phyloP scores from a whole-genome alignment of 2,329 filamentous ascomycete genomes.

The Emydomyces testavorans region DNA sequence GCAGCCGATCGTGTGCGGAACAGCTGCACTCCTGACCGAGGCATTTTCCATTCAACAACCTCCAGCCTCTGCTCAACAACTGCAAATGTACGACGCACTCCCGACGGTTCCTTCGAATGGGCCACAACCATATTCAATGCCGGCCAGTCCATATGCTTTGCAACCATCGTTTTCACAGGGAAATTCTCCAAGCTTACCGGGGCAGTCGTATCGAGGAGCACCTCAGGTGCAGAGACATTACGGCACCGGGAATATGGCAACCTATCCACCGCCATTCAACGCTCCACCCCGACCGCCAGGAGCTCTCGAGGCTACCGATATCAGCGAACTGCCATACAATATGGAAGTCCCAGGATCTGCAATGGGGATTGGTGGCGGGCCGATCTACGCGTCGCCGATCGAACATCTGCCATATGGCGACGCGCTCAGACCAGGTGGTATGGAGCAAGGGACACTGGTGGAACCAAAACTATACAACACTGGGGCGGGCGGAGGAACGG shows the following conservation, averaged over 20 bases:
- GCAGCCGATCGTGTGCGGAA: slow-evolving; percentile 1
- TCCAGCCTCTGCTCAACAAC: neutral
- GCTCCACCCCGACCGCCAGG: slow-evolving; percentile 1
- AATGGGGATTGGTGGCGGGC: neutral
- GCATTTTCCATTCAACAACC: slow-evolving; percentile 6
- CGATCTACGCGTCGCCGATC: slow-evolving; percentile 21
- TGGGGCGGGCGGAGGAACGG: neutral
- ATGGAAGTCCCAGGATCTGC: neutral
- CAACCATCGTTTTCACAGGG: slow-evolving; percentile 9
- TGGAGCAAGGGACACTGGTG: neutral
- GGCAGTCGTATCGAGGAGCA: too few species aligned
- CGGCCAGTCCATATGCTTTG: neutral
- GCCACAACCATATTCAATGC: slow-evolving; percentile 1
- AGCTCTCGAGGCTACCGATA: slow-evolving; percentile 12
- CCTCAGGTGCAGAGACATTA: neutral
- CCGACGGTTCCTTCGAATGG: neutral
- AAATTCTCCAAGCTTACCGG: slow-evolving; percentile 4
- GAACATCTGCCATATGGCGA: slow-evolving; percentile 5
- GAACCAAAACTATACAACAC: neutral
- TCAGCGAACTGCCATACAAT: slow-evolving; percentile 8
- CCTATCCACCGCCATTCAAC: slow-evolving; percentile 20
- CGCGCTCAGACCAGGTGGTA: neutral
- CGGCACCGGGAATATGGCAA: slow-evolving; percentile 13
- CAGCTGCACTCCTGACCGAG: slow-evolving; percentile 5
- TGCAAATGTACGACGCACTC: slow-evolving; percentile 11